Percentiles rank a stretch among this genome's conserved stretches.
Conservation (phyloP, 202 grass and related monocot species). For the Dendrocalamus latiflorus region DNA sequence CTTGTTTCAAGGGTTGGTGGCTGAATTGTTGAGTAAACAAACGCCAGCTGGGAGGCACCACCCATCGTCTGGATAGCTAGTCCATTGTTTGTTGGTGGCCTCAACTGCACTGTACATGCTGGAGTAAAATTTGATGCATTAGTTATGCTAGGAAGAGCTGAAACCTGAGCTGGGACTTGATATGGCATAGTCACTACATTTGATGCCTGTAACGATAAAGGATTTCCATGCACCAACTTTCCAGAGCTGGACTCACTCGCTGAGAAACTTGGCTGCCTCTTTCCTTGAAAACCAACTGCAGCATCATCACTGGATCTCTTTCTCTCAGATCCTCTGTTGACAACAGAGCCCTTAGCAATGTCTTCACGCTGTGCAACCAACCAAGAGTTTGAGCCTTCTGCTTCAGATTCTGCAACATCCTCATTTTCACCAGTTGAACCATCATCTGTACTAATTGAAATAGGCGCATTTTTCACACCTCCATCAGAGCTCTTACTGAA, state of each 20-base stretch:
- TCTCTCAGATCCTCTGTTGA: constrained; percentile 54
- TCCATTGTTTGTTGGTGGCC: constrained; percentile 52
- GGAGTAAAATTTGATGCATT: constrained; percentile 41
- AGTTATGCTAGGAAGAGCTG: constrained; percentile 31
- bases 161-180: constrained; percentile 41
- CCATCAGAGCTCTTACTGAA: constrained; percentile 50
- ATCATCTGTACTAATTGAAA: constrained; percentile 76
- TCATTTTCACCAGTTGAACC: constrained; percentile 95
- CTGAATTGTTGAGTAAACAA: constrained; percentile 77
- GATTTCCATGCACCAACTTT: constrained; percentile 50
- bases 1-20: constrained; percentile 90
- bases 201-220: constrained; percentile 53
- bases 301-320: constrained; percentile 39
- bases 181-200: constrained; percentile 46
- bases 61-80: constrained; percentile 23
- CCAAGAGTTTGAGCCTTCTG: constrained; percentile 77
- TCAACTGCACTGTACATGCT: constrained; percentile 48
- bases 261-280: constrained; percentile 54
- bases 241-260: constrained; percentile 49
- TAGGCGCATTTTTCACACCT: constrained; percentile 54
- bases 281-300: constrained; percentile 53
- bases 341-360: constrained; percentile 59
- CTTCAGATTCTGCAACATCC: constrained; percentile 80
- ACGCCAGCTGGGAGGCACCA: constrained; percentile 52
- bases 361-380: constrained; percentile 64